A percentile compares a stretch with the other conserved stretches of the same genome.
These are phyloP conservation scores for Ogataea glucozyma DNA, from an alignment of 805 yeast species.

Conservation along the genomic window DNA sequence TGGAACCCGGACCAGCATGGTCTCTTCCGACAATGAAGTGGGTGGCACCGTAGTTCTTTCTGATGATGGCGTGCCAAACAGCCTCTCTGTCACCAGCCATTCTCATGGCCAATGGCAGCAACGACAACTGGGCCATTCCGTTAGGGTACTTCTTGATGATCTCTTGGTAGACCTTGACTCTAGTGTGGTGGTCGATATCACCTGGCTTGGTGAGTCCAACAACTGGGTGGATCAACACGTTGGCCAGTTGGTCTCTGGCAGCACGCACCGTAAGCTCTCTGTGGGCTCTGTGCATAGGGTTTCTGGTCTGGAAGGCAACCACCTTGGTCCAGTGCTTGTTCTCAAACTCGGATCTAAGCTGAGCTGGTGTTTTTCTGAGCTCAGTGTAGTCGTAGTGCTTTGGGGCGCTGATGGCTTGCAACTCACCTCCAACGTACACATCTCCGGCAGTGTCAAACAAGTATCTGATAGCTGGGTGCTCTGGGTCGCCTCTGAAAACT, in stretches of 20 bases:
- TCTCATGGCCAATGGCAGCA: constrained; percentile 95
- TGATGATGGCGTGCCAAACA: constrained; percentile 95
- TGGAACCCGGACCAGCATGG: constrained; percentile 94
- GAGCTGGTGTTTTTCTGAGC: constrained; percentile 85
- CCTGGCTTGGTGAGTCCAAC: constrained; percentile 97
- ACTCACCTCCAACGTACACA: constrained; percentile 81
- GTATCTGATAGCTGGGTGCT: constrained; percentile 89
- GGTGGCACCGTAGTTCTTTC: constrained; percentile 95
- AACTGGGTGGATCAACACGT: constrained; percentile 91
- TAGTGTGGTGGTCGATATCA: constrained; percentile 95
- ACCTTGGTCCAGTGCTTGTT: constrained; percentile 83
- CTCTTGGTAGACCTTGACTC: constrained; percentile 93
- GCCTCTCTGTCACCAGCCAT: constrained; percentile 99
- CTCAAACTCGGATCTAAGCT: constrained; percentile 80
- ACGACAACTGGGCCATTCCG: constrained; percentile 86
- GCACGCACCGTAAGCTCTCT: constrained; percentile 95
- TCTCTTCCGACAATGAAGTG: constrained; percentile 98
- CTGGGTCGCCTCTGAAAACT: constrained; percentile 95
- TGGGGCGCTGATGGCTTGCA: constrained; percentile 83
- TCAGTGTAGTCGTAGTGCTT: constrained; percentile 89
- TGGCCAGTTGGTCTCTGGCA: constrained; percentile 87
- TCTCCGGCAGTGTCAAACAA: constrained; percentile 75
- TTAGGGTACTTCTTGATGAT: constrained; percentile 90
- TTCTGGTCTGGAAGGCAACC: constrained; percentile 97
- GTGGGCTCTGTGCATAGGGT: constrained; percentile 99